Evolutionary conservation across 495 filamentous ascomycete species (phyloP).

Genomic region (Penicillium soppii): DNA sequence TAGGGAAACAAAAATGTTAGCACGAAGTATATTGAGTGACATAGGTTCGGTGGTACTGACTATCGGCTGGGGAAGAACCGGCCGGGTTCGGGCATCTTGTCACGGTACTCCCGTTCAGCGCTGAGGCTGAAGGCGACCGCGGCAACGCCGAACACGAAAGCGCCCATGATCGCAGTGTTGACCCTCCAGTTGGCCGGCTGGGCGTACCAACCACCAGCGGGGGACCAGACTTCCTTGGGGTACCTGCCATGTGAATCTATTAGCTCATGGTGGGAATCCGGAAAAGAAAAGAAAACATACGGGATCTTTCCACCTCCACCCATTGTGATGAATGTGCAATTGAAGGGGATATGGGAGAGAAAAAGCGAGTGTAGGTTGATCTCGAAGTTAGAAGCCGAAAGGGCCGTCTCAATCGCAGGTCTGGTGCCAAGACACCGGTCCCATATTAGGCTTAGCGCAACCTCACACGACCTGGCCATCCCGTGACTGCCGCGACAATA

Average conservation of each 20-base stretch:
- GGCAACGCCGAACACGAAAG: conserved; percentile 70
- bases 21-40: conserved; percentile 3
- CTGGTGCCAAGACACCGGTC: conserved; percentile 30
- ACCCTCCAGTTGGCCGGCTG: conserved; percentile 91
- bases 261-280: conserved; percentile 14
- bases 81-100: conserved; percentile 80
- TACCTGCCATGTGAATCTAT: conserved; percentile 59
- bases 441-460: conserved; percentile 29
- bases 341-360: conserved; percentile 20
- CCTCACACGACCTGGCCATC: conserved; percentile 37
- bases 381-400: conserved; percentile 35
- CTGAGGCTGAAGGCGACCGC: conserved; percentile 76
- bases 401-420: conserved; percentile 33
- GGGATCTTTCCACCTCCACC: conserved; percentile 79
- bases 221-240: conserved; percentile 99
- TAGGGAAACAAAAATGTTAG: conserved; percentile 16
- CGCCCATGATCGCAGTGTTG: conserved; percentile 84
- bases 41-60: conserved; percentile 53
- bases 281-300: conserved; percentile 51
- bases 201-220: conserved; percentile 94
- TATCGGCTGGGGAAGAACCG: conserved; percentile 95
- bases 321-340: conserved; percentile 41
- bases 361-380: conserved; percentile 25
- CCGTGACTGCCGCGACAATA: conserved; percentile 48
- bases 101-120: conserved; percentile 75